Evolutionary conservation across 441 rosid genomes (phyloP).

Genomic region (Corymbia calophylla): DNA sequence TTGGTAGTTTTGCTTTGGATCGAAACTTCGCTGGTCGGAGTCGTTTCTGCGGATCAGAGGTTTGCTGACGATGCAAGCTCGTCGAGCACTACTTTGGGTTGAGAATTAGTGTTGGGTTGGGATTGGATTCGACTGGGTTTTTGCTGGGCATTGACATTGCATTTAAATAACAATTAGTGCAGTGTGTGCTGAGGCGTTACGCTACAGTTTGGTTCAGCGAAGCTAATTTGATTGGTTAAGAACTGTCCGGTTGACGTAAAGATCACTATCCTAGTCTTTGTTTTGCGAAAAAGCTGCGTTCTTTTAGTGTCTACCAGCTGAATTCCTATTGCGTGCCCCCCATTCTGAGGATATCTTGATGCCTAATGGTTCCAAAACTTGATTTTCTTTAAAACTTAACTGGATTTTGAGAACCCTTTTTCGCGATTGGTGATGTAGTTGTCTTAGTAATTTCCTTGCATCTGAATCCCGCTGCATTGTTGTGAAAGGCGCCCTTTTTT

Average conservation of each 20-base stretch:
- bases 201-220: not conserved
- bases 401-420: not conserved
- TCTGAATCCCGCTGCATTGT: not conserved
- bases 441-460: not conserved
- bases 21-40: not conserved
- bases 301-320: not conserved
- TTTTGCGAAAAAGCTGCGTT: not conserved
- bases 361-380: not conserved
- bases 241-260: not conserved
- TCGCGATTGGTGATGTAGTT: not conserved
- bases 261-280: not conserved
- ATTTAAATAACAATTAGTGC: not conserved
- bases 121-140: not conserved
- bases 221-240: not conserved
- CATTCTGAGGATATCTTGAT: not conserved
- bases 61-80: not conserved
- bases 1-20: not conserved
- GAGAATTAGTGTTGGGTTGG: not conserved
- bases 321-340: not conserved
- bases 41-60: not conserved
- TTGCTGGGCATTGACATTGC: not conserved
- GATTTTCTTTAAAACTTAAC: not conserved
- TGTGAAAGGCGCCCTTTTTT: not conserved
- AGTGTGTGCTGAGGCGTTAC: not conserved
- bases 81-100: not conserved